Percentiles rank a stretch among this genome's conserved stretches.
These are phyloP conservation scores for Chlorophyllum brunneum DNA, from an alignment of 768 basidiomycete species.

Conservation along the genomic window DNA sequence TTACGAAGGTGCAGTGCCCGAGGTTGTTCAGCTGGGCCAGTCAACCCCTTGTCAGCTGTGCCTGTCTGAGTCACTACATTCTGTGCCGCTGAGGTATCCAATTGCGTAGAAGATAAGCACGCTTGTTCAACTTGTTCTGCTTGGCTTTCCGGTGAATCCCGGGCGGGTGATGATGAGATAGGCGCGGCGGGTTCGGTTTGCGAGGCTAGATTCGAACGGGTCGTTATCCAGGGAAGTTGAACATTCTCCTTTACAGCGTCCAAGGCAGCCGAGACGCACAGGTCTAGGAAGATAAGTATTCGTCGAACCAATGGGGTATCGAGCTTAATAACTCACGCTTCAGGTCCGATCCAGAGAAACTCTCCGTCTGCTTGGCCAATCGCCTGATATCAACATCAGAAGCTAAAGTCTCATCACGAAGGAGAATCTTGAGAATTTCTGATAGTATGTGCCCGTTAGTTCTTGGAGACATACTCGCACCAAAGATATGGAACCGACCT, in stretches of 20 bases:
- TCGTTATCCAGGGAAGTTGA: slow-evolving; percentile 70
- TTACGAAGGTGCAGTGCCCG: slow-evolving; percentile 43
- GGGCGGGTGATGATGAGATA: not conserved
- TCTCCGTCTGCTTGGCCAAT: slow-evolving; percentile 71
- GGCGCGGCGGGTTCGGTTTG: not conserved
- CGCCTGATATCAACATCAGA: slow-evolving; percentile 55
- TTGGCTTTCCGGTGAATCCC: slow-evolving; percentile 4
- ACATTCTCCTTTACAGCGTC: slow-evolving; percentile 88
- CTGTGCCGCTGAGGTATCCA: not conserved
- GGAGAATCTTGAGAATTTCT: slow-evolving; percentile 87
- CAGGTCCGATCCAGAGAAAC: slow-evolving; percentile 91
- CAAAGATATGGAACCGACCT: slow-evolving; percentile 40
- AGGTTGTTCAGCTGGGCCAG: slow-evolving; percentile 11
- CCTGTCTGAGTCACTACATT: not conserved
- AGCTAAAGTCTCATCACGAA: slow-evolving; percentile 74
- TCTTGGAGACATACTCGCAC: slow-evolving; percentile 8
- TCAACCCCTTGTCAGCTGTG: not conserved
- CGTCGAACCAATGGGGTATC: not conserved
- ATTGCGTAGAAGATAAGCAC: not conserved
- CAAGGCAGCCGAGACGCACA: slow-evolving; percentile 90
- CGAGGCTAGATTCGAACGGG: not conserved
- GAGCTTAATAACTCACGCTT: slow-evolving; percentile 61
- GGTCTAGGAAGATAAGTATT: slow-evolving; percentile 45
- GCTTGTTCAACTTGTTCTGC: slow-evolving; percentile 10
- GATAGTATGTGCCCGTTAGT: not conserved